Evolutionary conservation across 495 filamentous ascomycete species (phyloP), one percentile per base, ranked within the genome.

Genomic region (Lasiosphaeris hirsuta): DNA sequence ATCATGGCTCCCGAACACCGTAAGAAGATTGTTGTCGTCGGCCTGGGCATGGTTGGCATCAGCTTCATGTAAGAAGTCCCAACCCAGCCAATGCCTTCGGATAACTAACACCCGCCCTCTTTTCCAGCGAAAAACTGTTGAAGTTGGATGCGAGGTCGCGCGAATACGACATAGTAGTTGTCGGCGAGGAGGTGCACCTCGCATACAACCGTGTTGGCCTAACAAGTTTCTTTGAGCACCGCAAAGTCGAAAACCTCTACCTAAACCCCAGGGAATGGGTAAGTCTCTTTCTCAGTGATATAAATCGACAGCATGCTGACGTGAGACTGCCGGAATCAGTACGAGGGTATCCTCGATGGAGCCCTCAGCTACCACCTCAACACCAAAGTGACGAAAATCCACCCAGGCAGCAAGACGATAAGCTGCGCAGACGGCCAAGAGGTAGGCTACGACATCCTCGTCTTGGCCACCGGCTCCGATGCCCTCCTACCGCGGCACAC

Each of bases 201-300:
- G 93, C 93, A 2, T 97, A 97, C 72, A 97, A 97, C 65, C 88
- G 93, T 47, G 93, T 97, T 17, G 93, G 93, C n/a, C 79, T 97
- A 39, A 96, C 92, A 7, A 89, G 85, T 39, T 97, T 92, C 76
- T 97, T 97, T 64, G 86, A 90, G 64, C 92, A 96, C 72, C 83
- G 93, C 57, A 84, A 90, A 59, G 87, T 95, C 13, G 90, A 96
- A 72, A 90, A 94, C 64, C 68, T 97, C 41, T 96, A 96, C 62
- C 79, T 97, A 23, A 95, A 96, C 63, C 90, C 91, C 0, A 76
- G 81, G 58, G 88, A 92, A 84, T 97, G 93, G 93, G 89, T 92
- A 69, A 63, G 84, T 72, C 11, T 14, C 14, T 53, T 35, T 43
- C 1, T 13, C 35, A 3, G 19, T 5, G 10, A 19, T 14, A 13